A percentile compares a stretch with the other conserved stretches of the same genome.
phyloP scores from a whole-genome alignment of 1,139 yeast genomes.

The Candida pseudoviswanathii region DNA sequence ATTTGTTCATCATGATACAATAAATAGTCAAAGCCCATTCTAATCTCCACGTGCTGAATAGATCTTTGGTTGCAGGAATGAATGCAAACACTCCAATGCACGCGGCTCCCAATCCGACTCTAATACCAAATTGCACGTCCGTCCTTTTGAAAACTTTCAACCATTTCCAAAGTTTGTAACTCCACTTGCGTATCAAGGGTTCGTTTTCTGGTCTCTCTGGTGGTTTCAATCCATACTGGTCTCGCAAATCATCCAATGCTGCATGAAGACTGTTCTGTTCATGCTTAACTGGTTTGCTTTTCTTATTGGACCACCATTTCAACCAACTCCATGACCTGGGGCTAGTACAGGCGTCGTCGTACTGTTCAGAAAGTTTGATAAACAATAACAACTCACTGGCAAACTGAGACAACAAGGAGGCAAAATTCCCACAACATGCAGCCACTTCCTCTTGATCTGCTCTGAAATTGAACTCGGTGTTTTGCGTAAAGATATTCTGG shows the following conservation, averaged over 20 bases:
- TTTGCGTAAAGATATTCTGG: conserved; percentile 53
- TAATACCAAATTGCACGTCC: conserved; percentile 76
- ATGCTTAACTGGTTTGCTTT: not conserved
- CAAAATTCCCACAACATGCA: conserved; percentile 82
- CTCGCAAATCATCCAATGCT: conserved; percentile 38
- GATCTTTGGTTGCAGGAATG: conserved; percentile 52
- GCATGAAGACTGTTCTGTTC: conserved; percentile 31
- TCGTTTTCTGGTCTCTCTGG: conserved; percentile 5
- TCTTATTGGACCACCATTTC: conserved; percentile 43
- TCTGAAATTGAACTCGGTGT: conserved; percentile 41
- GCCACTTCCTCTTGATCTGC: conserved; percentile 80
- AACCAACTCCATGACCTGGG: conserved; percentile 55
- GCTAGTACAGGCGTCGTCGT: conserved; percentile 28
- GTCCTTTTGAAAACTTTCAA: conserved; percentile 49
- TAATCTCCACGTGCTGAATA: conserved; percentile 68
- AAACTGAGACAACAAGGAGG: conserved; percentile 63
- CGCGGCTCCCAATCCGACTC: conserved; percentile 80
- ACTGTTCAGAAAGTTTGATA: conserved; percentile 48
- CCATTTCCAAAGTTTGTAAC: conserved; percentile 33
- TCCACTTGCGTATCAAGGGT: conserved; percentile 12
- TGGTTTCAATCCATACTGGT: conserved; percentile 24
- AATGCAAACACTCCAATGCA: conserved; percentile 70
- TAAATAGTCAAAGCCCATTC: conserved; percentile 87
- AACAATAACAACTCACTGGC: conserved; percentile 58
- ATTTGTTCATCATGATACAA: conserved; percentile 82